These are phyloP conservation scores for Clathrospora elynae DNA, from an alignment of 2,329 filamentous ascomycete species.

Conservation along the genomic window DNA sequence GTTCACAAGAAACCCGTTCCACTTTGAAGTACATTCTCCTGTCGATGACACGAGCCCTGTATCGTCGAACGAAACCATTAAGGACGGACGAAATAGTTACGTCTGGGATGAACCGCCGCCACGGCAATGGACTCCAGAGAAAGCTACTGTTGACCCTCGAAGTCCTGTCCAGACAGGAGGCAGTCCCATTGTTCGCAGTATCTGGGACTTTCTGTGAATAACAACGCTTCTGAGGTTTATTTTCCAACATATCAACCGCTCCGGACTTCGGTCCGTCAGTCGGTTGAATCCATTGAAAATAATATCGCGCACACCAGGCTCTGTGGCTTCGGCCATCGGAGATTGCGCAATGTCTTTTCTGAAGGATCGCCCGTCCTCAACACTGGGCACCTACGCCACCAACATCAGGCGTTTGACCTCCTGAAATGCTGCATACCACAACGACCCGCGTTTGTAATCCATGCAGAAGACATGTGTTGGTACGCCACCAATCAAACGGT, in stretches of 20 bases:
- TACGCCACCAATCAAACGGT: slow-evolving; percentile 5
- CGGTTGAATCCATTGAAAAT: slow-evolving; percentile 1
- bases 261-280: background rate
- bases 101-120: slow-evolving; percentile 35
- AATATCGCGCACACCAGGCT: slow-evolving; percentile 4
- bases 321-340: slow-evolving; percentile 8
- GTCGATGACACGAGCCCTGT: slow-evolving; percentile 37
- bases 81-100: slow-evolving; percentile 34
- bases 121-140: slow-evolving; percentile 56
- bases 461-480: background rate
- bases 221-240: slow-evolving; percentile 4
- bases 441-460: background rate
- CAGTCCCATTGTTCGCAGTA: slow-evolving; percentile 75
- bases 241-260: background rate
- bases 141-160: slow-evolving; percentile 68
- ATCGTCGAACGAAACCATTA: slow-evolving; percentile 42
- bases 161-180: slow-evolving; percentile 77
- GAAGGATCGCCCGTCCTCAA: slow-evolving; percentile 10
- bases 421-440: slow-evolving; percentile 1
- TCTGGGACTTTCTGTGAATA: slow-evolving; percentile 73
- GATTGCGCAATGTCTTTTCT: slow-evolving; percentile 6
- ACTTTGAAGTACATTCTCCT: slow-evolving; percentile 37
- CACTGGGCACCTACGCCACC: slow-evolving; percentile 8
- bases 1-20: slow-evolving; percentile 64
- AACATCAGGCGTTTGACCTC: slow-evolving; percentile 8